phyloP scores from a whole-genome alignment of 352 stramenopile species.

The Phytophthora sansomeana region DNA sequence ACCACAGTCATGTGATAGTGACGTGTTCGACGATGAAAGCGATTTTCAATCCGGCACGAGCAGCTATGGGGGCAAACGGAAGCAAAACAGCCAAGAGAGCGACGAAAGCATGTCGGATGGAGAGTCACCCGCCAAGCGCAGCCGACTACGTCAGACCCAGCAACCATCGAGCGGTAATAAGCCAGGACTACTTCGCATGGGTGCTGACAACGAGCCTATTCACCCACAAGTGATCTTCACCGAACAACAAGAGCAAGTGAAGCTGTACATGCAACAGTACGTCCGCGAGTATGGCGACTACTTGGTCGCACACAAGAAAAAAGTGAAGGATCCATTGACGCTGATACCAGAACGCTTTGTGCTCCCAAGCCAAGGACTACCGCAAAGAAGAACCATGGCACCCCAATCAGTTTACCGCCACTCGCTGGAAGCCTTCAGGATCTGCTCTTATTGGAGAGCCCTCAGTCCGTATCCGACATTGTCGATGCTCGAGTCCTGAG shows the following conservation, averaged over 20 bases:
- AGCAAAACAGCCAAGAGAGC: constrained; percentile 46
- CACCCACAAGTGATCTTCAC: constrained; percentile 58
- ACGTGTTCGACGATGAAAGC: constrained; percentile 65
- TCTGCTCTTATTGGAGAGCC: constrained; percentile 70
- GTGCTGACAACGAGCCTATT: constrained; percentile 47
- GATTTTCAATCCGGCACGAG: constrained; percentile 63
- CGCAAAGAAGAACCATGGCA: constrained; percentile 53
- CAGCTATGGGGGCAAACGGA: constrained; percentile 49
- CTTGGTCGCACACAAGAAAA: constrained; percentile 41
- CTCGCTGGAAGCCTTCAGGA: constrained; percentile 71
- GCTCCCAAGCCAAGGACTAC: constrained; percentile 9
- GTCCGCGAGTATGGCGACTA: constrained; percentile 69
- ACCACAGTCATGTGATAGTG: constrained; percentile 68
- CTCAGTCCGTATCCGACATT: constrained; percentile 71
- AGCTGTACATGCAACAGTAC: constrained; percentile 70
- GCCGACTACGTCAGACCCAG: constrained; percentile 1
- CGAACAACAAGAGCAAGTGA: constrained; percentile 60
- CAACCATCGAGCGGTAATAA: constrained; percentile 2
- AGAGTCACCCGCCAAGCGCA: constrained; percentile 41
- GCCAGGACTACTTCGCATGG: constrained; percentile 52
- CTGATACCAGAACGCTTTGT: constrained; percentile 1
- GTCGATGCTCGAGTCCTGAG: constrained; percentile 34
- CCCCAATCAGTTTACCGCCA: constrained; percentile 60
- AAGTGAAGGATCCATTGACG: background rate
- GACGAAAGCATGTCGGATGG: constrained; percentile 42